These are phyloP conservation scores for Mortierella sp. DNA, from an alignment of 371 early-diverging fungal genomes.

Conservation along the genomic window DNA sequence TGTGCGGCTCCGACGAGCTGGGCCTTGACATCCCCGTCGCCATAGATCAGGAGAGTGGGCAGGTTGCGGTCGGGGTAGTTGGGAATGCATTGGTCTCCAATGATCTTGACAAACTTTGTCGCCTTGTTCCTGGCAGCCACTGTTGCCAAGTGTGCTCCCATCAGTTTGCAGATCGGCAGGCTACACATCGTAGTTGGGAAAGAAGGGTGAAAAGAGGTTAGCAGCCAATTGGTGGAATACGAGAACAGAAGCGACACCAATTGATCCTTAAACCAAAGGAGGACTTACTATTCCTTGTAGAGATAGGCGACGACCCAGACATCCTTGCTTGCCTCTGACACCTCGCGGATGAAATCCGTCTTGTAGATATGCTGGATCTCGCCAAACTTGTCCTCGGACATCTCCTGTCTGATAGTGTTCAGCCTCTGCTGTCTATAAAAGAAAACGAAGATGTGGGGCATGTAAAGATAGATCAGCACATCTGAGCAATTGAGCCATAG, in stretches of 20 bases:
- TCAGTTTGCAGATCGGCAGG: slow-evolving; percentile 83
- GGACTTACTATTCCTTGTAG: slow-evolving; percentile 76
- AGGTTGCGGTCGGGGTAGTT: slow-evolving; percentile 94
- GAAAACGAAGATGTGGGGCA: background rate
- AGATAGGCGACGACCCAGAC: slow-evolving; percentile 83
- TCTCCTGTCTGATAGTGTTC: slow-evolving; percentile 64
- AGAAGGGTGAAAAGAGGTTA: slow-evolving; percentile 3
- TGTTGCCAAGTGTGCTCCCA: slow-evolving; percentile 80
- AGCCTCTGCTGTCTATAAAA: slow-evolving; percentile 72
- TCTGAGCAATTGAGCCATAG: slow-evolving; percentile 10
- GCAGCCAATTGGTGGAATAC: background rate
- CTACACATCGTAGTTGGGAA: slow-evolving; percentile 42
- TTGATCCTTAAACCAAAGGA: too few relatives aligned
- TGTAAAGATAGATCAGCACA: slow-evolving; percentile 2
- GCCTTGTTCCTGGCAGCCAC: slow-evolving; percentile 87
- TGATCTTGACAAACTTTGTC: slow-evolving; percentile 94
- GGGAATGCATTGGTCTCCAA: slow-evolving; percentile 92
- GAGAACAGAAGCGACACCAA: background rate
- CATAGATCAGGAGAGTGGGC: slow-evolving; percentile 93
- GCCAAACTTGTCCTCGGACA: slow-evolving; percentile 73
- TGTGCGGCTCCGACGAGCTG: slow-evolving; percentile 86
- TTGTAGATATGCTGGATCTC: slow-evolving; percentile 88
- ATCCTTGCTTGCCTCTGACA: slow-evolving; percentile 90
- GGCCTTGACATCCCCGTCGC: slow-evolving; percentile 84
- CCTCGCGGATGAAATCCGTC: slow-evolving; percentile 91